Conservation (phyloP, 805 yeast species). For the Hanseniaspora pseudoguilliermondii region DNA sequence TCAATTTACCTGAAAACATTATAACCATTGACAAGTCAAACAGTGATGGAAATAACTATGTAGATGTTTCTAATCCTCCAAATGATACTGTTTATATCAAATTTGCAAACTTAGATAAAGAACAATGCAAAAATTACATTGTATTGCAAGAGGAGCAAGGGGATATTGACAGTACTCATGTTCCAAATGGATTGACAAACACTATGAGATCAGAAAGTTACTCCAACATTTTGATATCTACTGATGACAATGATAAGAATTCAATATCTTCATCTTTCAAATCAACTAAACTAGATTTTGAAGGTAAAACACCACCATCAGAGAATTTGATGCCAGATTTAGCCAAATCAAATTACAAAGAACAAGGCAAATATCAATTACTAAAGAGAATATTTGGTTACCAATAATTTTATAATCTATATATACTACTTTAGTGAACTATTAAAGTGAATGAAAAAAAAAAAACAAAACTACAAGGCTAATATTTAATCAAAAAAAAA, state of each 20-base stretch:
- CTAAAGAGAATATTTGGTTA: conserved; percentile 8
- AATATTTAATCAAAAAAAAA: not conserved
- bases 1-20: not conserved
- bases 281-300: not conserved
- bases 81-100: not conserved
- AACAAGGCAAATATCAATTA: not conserved
- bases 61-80: not conserved
- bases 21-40: not conserved
- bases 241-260: conserved; percentile 1
- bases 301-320: not conserved
- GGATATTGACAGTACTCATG: not conserved
- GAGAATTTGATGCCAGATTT: not conserved
- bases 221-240: conserved; percentile 8
- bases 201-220: not conserved
- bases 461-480: not conserved
- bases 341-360: not conserved
- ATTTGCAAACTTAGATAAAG: not conserved
- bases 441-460: not conserved
- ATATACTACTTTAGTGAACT: not conserved
- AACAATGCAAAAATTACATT: not conserved
- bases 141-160: conserved; percentile 1
- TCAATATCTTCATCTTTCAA: not conserved
- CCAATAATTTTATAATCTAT: not conserved
- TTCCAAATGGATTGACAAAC: not conserved
- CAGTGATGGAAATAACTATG: not conserved